Percentiles rank a stretch among this genome's conserved stretches.
Conservation (phyloP, 2,329 filamentous ascomycete species). For the Botrytis fragariae region DNA sequence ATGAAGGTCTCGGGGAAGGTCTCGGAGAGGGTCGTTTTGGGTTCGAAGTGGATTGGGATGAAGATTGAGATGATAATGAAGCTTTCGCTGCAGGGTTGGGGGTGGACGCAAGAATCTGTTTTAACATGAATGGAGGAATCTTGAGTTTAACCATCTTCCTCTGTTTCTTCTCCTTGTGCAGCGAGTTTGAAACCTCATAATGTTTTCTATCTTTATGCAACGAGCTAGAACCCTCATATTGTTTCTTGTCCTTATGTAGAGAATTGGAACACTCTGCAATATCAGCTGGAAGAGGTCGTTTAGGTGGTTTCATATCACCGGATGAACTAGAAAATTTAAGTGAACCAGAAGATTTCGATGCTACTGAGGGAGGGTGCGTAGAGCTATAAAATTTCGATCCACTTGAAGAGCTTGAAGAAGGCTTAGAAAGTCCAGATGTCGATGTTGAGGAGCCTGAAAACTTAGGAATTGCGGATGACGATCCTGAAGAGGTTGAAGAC, state of each 20-base stretch:
- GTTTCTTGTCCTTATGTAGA: slow-evolving; percentile 5
- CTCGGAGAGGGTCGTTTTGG: slow-evolving; percentile 10
- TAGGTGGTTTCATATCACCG: slow-evolving; percentile 29
- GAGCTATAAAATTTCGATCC: slow-evolving; percentile 6
- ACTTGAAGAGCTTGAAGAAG: neutral
- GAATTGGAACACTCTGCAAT: slow-evolving; percentile 17
- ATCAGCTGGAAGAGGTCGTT: slow-evolving; percentile 28
- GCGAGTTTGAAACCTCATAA: slow-evolving; percentile 6
- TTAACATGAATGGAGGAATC: slow-evolving; percentile 23
- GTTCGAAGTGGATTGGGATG: slow-evolving; percentile 15
- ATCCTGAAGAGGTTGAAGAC: neutral
- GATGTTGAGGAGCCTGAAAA: neutral
- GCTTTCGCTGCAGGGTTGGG: slow-evolving; percentile 26
- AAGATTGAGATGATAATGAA: slow-evolving; percentile 12
- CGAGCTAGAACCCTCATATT: slow-evolving; percentile 12
- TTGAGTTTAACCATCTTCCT: slow-evolving; percentile 22
- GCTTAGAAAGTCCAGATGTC: neutral
- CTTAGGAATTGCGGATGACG: neutral
- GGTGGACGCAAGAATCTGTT: slow-evolving; percentile 26
- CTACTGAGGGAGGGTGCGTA: neutral
- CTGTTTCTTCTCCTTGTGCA: neutral
- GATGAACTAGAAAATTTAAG: slow-evolving; percentile 11
- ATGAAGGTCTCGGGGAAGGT: slow-evolving; percentile 27
- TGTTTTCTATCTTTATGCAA: slow-evolving; percentile 6
- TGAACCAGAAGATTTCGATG: neutral